phyloP scores from a whole-genome alignment of 768 basidiomycete species.

The Suillus subluteus region DNA sequence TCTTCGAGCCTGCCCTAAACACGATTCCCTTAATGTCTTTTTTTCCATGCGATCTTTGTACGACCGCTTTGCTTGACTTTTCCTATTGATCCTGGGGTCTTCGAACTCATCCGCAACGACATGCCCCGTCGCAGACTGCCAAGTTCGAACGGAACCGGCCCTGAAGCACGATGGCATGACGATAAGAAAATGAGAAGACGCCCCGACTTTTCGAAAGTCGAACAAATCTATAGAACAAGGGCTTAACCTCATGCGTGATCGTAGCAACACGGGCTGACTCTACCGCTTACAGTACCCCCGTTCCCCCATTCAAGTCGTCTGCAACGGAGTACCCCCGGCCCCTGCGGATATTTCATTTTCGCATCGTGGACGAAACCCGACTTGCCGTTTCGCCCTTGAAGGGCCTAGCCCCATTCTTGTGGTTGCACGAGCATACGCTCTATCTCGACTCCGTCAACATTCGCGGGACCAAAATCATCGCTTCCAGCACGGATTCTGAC shows the following conservation, averaged over 20 bases:
- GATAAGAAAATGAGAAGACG: not conserved
- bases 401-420: conserved; percentile 54
- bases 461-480: conserved; percentile 69
- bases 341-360: conserved; percentile 68
- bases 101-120: not conserved
- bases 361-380: conserved; percentile 48
- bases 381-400: conserved; percentile 55
- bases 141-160: not conserved
- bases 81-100: not conserved
- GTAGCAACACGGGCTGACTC: conserved; percentile 81
- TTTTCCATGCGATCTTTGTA: not conserved
- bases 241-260: conserved; percentile 79
- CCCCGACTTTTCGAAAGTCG: conserved; percentile 37
- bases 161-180: conserved; percentile 1
- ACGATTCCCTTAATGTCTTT: not conserved
- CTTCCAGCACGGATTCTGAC: conserved; percentile 80
- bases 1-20: not conserved
- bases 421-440: conserved; percentile 68
- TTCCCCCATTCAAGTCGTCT: conserved; percentile 78
- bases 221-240: conserved; percentile 73
- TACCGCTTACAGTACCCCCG: conserved; percentile 77
- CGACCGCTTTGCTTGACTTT: not conserved
- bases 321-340: conserved; percentile 78
- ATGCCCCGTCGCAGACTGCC: not conserved
- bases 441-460: conserved; percentile 37